Evolutionary conservation across 768 basidiomycete species (phyloP).

Genomic region (Piloderma croceum): DNA sequence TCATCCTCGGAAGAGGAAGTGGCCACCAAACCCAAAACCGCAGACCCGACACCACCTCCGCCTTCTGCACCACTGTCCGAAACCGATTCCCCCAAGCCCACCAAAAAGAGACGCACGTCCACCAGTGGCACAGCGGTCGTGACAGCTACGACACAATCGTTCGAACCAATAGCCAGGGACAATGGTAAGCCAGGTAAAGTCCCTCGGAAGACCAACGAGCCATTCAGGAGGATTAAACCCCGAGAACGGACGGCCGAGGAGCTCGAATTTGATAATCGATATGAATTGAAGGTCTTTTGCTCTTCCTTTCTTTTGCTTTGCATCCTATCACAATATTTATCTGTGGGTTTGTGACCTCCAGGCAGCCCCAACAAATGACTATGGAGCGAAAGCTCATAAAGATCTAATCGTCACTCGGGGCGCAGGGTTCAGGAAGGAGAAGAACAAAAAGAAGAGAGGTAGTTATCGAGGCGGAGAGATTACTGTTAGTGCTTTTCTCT

Average conservation of each 20-base stretch:
- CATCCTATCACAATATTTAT: constrained; percentile 1
- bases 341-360: constrained; percentile 20
- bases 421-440: constrained; percentile 95
- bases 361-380: constrained; percentile 71
- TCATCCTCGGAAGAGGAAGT: constrained; percentile 13
- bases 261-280: constrained; percentile 57
- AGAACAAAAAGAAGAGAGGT: constrained; percentile 98
- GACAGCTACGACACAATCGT: constrained; percentile 34
- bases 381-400: constrained; percentile 76
- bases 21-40: constrained; percentile 2
- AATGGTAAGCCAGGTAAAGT: constrained; percentile 27
- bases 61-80: constrained; percentile 9
- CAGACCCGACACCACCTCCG: constrained; percentile 1
- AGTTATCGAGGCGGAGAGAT: constrained; percentile 94
- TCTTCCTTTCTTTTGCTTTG: constrained; percentile 4
- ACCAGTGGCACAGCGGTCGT: constrained; percentile 44
- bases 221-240: constrained; percentile 65
- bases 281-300: constrained; percentile 64
- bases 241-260: neutral
- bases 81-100: constrained; percentile 24
- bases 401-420: constrained; percentile 93
- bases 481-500: constrained; percentile 50
- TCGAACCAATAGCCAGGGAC: constrained; percentile 7
- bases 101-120: constrained; percentile 60
- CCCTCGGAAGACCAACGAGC: constrained; percentile 43